Conservation (phyloP, 768 basidiomycete genomes). For the Daedalea quercina region DNA sequence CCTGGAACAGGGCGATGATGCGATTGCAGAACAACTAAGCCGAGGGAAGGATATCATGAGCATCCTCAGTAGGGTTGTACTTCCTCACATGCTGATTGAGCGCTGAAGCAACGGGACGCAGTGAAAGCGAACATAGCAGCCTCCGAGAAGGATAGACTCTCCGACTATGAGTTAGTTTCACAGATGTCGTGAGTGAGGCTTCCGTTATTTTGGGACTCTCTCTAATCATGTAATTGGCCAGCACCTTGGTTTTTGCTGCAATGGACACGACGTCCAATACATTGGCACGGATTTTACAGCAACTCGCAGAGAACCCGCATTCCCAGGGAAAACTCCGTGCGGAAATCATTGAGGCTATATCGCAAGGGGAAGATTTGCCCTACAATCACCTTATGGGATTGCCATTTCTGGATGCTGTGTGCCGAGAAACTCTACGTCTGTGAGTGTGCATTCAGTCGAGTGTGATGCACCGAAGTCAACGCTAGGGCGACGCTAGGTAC, state of each 20-base stretch:
- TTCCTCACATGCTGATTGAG: not conserved
- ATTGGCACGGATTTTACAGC: slow-evolving; percentile 12
- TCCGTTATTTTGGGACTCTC: no score
- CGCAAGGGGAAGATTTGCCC: slow-evolving; percentile 12
- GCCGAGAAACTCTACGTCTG: not conserved
- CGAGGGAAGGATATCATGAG: slow-evolving; percentile 44
- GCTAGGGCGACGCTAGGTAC: not conserved
- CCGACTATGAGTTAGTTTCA: slow-evolving; percentile 8
- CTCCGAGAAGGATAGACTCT: slow-evolving; percentile 3
- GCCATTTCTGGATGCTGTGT: slow-evolving; percentile 23
- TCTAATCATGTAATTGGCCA: not conserved
- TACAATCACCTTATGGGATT: slow-evolving; percentile 30
- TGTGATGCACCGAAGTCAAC: not conserved
- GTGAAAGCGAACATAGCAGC: slow-evolving; percentile 11
- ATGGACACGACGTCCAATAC: slow-evolving; percentile 18
- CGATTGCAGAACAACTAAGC: slow-evolving; percentile 17
- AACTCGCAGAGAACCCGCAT: slow-evolving; percentile 10
- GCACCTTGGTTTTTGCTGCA: slow-evolving; percentile 11
- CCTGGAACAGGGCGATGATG: slow-evolving; percentile 20
- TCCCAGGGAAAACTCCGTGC: slow-evolving; percentile 10
- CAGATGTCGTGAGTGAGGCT: slow-evolving; percentile 13
- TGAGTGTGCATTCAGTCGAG: not conserved
- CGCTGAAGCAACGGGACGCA: not conserved
- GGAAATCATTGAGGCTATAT: slow-evolving; percentile 11
- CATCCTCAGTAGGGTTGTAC: slow-evolving; percentile 33